Conservation (phyloP, 1,139 yeast species). For the Wickerhamiella pararugosa region DNA sequence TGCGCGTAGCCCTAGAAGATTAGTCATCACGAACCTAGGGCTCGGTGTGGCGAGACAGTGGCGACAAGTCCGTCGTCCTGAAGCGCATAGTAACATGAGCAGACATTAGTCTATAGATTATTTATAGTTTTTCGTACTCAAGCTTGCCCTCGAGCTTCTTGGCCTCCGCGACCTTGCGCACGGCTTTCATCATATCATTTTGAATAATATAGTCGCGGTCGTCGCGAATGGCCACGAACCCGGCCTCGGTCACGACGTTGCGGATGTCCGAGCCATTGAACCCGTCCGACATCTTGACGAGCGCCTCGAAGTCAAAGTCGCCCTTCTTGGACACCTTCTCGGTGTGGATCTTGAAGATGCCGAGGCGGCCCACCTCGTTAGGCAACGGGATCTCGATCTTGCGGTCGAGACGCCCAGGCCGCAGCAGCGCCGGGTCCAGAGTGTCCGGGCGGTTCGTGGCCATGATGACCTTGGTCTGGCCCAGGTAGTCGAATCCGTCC, state of each 20-base stretch:
- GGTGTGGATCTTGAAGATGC: constrained; percentile 89
- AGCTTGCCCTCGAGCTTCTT: constrained; percentile 95
- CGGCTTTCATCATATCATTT: constrained; percentile 94
- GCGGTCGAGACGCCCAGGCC: constrained; percentile 97
- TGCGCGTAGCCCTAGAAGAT: too few species aligned
- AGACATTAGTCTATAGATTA: neutral
- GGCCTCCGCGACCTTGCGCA: constrained; percentile 89
- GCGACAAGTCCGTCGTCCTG: too few species aligned
- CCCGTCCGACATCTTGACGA: constrained; percentile 96
- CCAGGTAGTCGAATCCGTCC: constrained; percentile 97
- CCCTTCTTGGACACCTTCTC: constrained; percentile 78
- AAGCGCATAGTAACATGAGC: too few species aligned
- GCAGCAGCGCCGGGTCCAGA: constrained; percentile 91
- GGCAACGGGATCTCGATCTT: constrained; percentile 95
- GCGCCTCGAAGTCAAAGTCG: constrained; percentile 93
- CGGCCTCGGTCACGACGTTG: constrained; percentile 97
- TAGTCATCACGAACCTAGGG: too few species aligned
- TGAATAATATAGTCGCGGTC: constrained; percentile 91
- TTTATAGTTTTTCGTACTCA: constrained; percentile 76
- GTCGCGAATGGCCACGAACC: constrained; percentile 94
- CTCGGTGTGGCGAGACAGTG: too few species aligned
- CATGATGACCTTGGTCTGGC: constrained; percentile 97
- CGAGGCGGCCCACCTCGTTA: constrained; percentile 90
- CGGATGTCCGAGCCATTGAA: constrained; percentile 98
- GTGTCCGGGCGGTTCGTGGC: constrained; percentile 99